Conservation (phyloP, 176 grass and related monocot species). For the Tillandsia fasciculata region DNA sequence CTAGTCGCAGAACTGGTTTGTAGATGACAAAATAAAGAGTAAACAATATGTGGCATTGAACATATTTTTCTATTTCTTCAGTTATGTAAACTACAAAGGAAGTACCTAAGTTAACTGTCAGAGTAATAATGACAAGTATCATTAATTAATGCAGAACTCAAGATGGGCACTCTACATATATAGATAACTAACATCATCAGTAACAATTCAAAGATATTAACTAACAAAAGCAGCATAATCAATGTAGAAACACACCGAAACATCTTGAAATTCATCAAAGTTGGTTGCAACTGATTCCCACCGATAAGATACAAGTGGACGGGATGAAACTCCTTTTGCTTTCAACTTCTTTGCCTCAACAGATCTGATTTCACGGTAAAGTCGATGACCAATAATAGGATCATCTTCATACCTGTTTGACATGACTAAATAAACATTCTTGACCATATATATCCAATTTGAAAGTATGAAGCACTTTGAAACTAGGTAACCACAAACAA, state of each 20-base stretch:
- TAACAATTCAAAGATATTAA: neutral
- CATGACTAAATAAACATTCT: constrained; percentile 22
- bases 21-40: too few species aligned
- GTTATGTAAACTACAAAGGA: neutral
- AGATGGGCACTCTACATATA: neutral
- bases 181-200: neutral
- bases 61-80: neutral
- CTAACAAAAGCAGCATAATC: constrained; percentile 4
- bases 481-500: constrained; percentile 9
- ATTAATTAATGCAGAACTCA: neutral
- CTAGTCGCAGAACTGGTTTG: too few species aligned
- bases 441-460: constrained; percentile 1
- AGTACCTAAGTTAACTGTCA: neutral
- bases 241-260: constrained; percentile 57
- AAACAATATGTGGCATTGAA: neutral
- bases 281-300: constrained; percentile 90
- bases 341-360: constrained; percentile 55
- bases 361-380: constrained; percentile 87
- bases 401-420: constrained; percentile 80
- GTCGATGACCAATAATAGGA: constrained; percentile 65
- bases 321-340: constrained; percentile 35
- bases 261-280: constrained; percentile 75
- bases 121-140: neutral
- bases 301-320: constrained; percentile 49
- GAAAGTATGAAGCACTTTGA: neutral